Conservation (phyloP, 2,329 filamentous ascomycete genomes). For the Pseudodiploospora longispora region DNA sequence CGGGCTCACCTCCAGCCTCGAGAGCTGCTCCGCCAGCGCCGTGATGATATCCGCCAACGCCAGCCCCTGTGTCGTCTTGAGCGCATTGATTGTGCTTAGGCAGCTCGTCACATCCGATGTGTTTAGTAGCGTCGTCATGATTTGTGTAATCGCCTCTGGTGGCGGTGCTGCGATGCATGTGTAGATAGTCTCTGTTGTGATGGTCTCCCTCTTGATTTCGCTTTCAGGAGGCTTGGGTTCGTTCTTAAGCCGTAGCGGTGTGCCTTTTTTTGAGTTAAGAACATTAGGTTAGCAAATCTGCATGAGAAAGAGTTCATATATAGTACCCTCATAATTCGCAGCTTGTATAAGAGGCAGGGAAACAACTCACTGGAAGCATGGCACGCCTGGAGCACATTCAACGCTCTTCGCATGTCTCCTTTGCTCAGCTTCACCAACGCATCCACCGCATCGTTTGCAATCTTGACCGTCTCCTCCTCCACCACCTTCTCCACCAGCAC, state of each 20-base stretch:
- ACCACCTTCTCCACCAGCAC: slow-evolving; percentile 83
- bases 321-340: slow-evolving; percentile 44
- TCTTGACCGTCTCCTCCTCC: slow-evolving; percentile 76
- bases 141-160: slow-evolving; percentile 77
- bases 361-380: slow-evolving; percentile 69
- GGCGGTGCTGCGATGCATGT: slow-evolving; percentile 95
- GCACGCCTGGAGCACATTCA: slow-evolving; percentile 95
- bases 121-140: slow-evolving; percentile 72
- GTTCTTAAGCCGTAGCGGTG: slow-evolving; percentile 55
- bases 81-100: slow-evolving; percentile 74
- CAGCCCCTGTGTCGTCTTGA: slow-evolving; percentile 79
- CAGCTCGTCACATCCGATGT: slow-evolving; percentile 87
- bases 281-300: not conserved
- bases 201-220: slow-evolving; percentile 63
- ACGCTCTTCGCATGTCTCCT: slow-evolving; percentile 88
- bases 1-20: slow-evolving; percentile 72
- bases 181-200: slow-evolving; percentile 92
- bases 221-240: slow-evolving; percentile 52
- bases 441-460: slow-evolving; percentile 71
- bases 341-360: slow-evolving; percentile 44
- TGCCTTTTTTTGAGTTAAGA: slow-evolving; percentile 34
- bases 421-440: slow-evolving; percentile 81
- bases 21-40: slow-evolving; percentile 72
- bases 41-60: slow-evolving; percentile 92
- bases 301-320: too few species aligned